Conservation (phyloP, 495 filamentous ascomycete species). For the Penicillium canescens region DNA sequence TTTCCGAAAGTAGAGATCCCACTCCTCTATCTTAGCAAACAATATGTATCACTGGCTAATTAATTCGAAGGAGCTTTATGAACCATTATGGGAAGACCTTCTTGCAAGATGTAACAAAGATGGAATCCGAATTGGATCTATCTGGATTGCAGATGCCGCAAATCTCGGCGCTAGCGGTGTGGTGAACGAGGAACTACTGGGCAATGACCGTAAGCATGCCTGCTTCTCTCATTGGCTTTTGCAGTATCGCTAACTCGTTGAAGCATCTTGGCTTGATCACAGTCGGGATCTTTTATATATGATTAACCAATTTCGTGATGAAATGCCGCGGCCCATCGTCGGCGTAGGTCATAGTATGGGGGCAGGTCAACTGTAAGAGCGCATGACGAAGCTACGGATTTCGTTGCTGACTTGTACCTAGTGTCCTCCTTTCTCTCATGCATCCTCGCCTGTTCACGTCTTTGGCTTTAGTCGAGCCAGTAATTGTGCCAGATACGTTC, state of each 20-base stretch:
- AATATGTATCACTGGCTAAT: background rate
- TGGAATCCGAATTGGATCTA: conserved; percentile 57
- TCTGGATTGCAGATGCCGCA: conserved; percentile 75
- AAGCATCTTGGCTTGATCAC: conserved; percentile 72
- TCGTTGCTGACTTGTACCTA: background rate
- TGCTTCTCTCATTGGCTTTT: background rate
- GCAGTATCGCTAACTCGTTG: conserved; percentile 2
- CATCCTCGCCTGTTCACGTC: conserved; percentile 71
- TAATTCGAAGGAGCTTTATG: conserved; percentile 64
- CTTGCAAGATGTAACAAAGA: conserved; percentile 37
- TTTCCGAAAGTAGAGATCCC: conserved; percentile 16
- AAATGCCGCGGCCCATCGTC: conserved; percentile 74
- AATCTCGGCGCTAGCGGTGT: conserved; percentile 67
- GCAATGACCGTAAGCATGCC: conserved; percentile 58
- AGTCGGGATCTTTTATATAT: conserved; percentile 73
- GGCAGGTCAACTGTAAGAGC: conserved; percentile 52
- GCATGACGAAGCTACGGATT: background rate
- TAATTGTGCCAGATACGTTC: conserved; percentile 47
- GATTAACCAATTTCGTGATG: conserved; percentile 67
- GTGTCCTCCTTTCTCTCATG: conserved; percentile 54
- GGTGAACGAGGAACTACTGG: conserved; percentile 63
- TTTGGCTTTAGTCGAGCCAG: conserved; percentile 67
- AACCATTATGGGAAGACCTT: conserved; percentile 73
- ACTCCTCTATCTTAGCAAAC: background rate
- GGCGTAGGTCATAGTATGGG: conserved; percentile 83